Evolutionary conservation across 2,329 filamentous ascomycete species (phyloP), one percentile per base, ranked within the genome.

Genomic region (Onygena corvina): DNA sequence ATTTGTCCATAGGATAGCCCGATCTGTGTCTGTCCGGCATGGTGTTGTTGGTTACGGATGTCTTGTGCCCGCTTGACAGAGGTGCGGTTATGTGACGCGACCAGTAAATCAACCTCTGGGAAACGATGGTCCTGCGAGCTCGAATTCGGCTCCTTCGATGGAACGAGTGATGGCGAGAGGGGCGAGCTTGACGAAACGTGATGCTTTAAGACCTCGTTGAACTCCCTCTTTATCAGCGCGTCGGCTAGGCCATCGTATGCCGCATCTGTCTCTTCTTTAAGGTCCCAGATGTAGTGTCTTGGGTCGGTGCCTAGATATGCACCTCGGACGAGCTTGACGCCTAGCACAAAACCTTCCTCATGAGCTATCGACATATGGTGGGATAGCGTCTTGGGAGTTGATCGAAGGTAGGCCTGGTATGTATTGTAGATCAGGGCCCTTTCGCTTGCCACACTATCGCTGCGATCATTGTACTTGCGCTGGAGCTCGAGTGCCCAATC

Each of bases 31-130:
- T 70, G 51, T 35, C 64, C 60, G 9, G 56, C 58, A 46, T 60
- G 56, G 47, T 62, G 58, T 55, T 76, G 75, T 21, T 65, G 53
- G 36, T 69, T 65, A 35, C 73, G 72, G 20, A 77, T 65, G 8
- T 61, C 59, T 49, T 71, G 69, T 0, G 76, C 76, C 38, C 70
- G 68, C 16, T 66, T 57, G 11, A 94, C 81, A 1, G 84, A 85
- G 42, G 76, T 75, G 46, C 77, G 76, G 61, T 94, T 94, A 71
- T 94, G 88, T 1, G 84, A 84, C 12, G 87, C 88, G 11, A 94
- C 74, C 9, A 94, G 76, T 25, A 93, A 67, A 53, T 74, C 67
- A 9, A 80, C 72, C 4, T 62, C 61, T 79, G 81, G 60, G 79
- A 82, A 23, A 58, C 67, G 65, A 56, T 33, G 18, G 12, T 30